These are phyloP conservation scores for Chaetomium sp. DNA, from an alignment of 2,329 filamentous ascomycete genomes.

Conservation along the genomic window DNA sequence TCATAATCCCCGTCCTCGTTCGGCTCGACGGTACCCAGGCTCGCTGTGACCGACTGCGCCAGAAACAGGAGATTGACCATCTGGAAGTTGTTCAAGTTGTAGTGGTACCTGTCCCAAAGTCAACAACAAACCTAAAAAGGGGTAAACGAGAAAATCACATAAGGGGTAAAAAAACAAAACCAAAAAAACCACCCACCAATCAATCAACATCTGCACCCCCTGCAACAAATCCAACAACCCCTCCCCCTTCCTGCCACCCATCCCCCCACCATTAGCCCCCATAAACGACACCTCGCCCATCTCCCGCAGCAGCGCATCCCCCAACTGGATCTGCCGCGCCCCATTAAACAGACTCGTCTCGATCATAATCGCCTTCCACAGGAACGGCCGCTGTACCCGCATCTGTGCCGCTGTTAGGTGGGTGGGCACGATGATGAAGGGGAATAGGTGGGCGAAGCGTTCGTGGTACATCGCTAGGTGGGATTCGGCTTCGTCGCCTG, in stretches of 20 bases:
- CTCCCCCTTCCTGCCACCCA: slow-evolving; percentile 22
- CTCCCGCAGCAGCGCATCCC: slow-evolving; percentile 38
- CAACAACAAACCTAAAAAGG: not conserved
- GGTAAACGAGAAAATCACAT: not conserved
- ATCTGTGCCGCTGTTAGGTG: slow-evolving; percentile 33
- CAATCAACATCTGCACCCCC: slow-evolving; percentile 38
- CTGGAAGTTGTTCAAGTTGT: slow-evolving; percentile 43
- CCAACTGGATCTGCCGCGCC: slow-evolving; percentile 37
- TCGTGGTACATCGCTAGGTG: slow-evolving; percentile 34
- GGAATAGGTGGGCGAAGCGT: slow-evolving; percentile 34
- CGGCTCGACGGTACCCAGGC: slow-evolving; percentile 33
- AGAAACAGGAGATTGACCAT: slow-evolving; percentile 45
- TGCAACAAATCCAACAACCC: slow-evolving; percentile 41
- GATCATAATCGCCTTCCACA: slow-evolving; percentile 47
- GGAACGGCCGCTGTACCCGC: slow-evolving; percentile 34
- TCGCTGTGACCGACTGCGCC: slow-evolving; percentile 40
- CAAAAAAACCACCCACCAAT: slow-evolving; percentile 34
- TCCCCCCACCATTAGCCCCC: slow-evolving; percentile 25
- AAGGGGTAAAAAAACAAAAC: slow-evolving; percentile 9
- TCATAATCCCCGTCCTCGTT: slow-evolving; percentile 23
- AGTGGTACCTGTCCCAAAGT: slow-evolving; percentile 36
- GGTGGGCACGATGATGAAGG: slow-evolving; percentile 39
- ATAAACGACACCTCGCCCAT: slow-evolving; percentile 35
- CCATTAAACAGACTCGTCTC: slow-evolving; percentile 38
- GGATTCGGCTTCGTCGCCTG: slow-evolving; percentile 34